Evolutionary conservation across 2,329 filamentous ascomycete species (phyloP), one percentile per base, ranked within the genome.

Genomic region (Cladosporium halotolerans): DNA sequence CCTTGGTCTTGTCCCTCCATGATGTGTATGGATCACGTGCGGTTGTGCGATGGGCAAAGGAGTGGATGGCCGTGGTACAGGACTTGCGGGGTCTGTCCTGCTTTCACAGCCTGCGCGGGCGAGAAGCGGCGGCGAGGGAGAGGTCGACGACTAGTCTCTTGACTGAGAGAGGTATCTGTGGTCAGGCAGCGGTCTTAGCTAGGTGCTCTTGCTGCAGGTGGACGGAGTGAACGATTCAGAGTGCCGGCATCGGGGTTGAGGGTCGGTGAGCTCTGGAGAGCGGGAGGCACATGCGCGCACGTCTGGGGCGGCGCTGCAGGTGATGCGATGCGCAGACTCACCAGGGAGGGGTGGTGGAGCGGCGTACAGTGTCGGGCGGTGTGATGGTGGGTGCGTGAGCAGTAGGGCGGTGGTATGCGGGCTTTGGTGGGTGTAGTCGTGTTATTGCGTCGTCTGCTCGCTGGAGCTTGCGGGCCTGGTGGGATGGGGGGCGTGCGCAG

Each of bases 1-100:
- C 86, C 95, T 79, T 92, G 84, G 76, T 86, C 88, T 73, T 85
- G 81, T 76, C 86, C 86, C 77, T 96, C 89, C 92, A 97, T 97
- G 73, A 73, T 80, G 54, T 51, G 31, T 38, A 23, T 32, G 41
- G 9, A 19, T 43, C 32, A 44, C 48, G 38, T 43, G 32, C 16
- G 16, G 40, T 44, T 43, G 32, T 51, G 34, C 18, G 40, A 28
- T 32, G 31, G 32, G 19, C 9, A 51, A 51, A 51, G 48, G 48
- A 53, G 50, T 45, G 50, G 14, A 45, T 36, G 50, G 50, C 50
- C 43, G 50, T 53, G 50, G 50, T 51, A 51, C 48, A 51, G 48
- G 40, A 51, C 48, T 51, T 38, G 47, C 40, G 48, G 48, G 23
- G 40, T 18, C 23, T 18, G 41, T 51, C 48, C 48, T 51, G 48